phyloP scores from a whole-genome alignment of 2,329 filamentous ascomycete genomes.

The Orbilia oligospora region DNA sequence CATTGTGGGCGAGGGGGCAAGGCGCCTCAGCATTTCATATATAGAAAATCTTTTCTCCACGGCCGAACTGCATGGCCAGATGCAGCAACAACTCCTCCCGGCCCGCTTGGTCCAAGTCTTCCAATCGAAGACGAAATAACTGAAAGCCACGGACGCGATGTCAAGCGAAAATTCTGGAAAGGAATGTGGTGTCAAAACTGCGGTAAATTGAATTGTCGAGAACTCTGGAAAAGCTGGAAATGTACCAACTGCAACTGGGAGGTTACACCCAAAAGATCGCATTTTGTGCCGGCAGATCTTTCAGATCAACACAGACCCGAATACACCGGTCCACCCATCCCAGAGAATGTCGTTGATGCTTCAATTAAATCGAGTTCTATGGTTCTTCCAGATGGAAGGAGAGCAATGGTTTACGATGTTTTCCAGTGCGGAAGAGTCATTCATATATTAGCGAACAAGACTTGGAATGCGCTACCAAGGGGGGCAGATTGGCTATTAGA shows the following conservation, averaged over 20 bases:
- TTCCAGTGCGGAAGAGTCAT: conserved; percentile 69
- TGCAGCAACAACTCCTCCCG: conserved; percentile 18
- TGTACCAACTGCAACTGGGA: conserved; percentile 72
- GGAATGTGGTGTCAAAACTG: conserved; percentile 79
- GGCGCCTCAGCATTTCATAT: conserved; percentile 33
- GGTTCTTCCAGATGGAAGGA: conserved; percentile 65
- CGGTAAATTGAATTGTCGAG: conserved; percentile 74
- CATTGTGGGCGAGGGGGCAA: conserved; percentile 22
- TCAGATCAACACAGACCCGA: conserved; percentile 66
- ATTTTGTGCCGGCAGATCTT: conserved; percentile 66
- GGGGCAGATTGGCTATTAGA: conserved; percentile 76
- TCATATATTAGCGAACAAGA: conserved; percentile 73
- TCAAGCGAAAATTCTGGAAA: conserved; percentile 69
- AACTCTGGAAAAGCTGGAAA: conserved; percentile 75
- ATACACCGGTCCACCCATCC: conserved; percentile 63
- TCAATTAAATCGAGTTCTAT: conserved; percentile 65
- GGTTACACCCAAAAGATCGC: conserved; percentile 67
- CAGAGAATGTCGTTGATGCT: conserved; percentile 62
- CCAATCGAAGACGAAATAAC: conserved; percentile 37
- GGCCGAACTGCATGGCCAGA: conserved; percentile 62
- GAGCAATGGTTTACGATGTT: conserved; percentile 67
- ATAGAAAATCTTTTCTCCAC: conserved; percentile 64
- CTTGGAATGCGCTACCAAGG: conserved; percentile 70
- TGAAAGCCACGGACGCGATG: conserved; percentile 55
- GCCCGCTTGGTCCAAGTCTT: conserved; percentile 35